A percentile compares a stretch with the other conserved stretches of the same genome.
phyloP scores from a whole-genome alignment of 768 basidiomycete genomes.

The Amanita subjunquillea region DNA sequence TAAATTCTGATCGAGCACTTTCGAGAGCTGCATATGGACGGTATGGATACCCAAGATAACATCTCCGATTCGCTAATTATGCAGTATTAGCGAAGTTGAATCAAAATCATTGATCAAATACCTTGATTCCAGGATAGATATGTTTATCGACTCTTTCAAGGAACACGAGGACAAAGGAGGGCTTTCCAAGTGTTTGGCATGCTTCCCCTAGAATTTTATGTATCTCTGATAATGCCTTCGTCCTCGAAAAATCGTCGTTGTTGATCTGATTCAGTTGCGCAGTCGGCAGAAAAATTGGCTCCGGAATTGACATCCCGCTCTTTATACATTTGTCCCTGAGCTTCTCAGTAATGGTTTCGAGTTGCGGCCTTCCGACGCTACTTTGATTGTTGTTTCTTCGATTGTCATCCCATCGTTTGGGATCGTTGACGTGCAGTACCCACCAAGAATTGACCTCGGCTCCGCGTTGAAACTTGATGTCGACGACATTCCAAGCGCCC shows the following conservation, averaged over 20 bases:
- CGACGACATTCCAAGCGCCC: constrained; percentile 70
- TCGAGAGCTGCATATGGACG: constrained; percentile 57
- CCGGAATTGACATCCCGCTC: constrained; percentile 46
- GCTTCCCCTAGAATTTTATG: constrained; percentile 25
- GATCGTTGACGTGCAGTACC: constrained; percentile 48
- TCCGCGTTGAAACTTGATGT: constrained; percentile 56
- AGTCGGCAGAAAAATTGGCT: constrained; percentile 26
- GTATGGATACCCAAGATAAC: constrained; percentile 67
- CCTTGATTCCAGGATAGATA: constrained; percentile 77
- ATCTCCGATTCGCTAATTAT: constrained; percentile 50
- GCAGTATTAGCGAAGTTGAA: not conserved
- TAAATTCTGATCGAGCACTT: constrained; percentile 39
- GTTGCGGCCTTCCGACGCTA: too few relatives aligned
- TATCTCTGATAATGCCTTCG: constrained; percentile 28
- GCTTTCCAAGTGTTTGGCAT: constrained; percentile 23
- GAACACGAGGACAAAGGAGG: constrained; percentile 61
- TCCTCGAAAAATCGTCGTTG: constrained; percentile 25
- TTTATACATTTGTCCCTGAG: constrained; percentile 45
- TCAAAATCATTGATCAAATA: constrained; percentile 8
- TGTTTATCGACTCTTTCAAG: constrained; percentile 58
- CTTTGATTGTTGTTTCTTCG: constrained; percentile 18
- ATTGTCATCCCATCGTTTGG: too few relatives aligned
- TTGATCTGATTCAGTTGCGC: constrained; percentile 14
- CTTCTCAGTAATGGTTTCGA: constrained; percentile 13
- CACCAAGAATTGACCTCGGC: constrained; percentile 49